Conservation (phyloP, 176 grass and related monocot genomes). For the Elymus sibiricus region DNA sequence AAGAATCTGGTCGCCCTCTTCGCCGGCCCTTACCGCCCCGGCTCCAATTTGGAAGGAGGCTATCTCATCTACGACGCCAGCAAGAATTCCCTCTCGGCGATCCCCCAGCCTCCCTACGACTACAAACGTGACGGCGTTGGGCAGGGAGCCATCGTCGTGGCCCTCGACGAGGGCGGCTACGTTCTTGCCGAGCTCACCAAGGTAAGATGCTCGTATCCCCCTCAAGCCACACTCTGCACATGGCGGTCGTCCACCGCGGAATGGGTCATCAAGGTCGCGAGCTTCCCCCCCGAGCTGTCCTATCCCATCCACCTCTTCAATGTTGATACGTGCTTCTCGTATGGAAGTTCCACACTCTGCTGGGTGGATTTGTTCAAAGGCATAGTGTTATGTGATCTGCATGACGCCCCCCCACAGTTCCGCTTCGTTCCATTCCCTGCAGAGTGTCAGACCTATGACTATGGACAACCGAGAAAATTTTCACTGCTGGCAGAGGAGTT, state of each 20-base stretch:
- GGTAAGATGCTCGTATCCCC: fast-evolving
- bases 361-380: conserved; percentile 10
- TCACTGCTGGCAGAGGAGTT: not conserved
- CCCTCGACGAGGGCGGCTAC: not conserved
- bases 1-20: too few relatives aligned
- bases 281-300: not conserved
- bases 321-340: not conserved
- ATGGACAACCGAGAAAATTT: not conserved
- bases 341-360: not conserved
- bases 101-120: not conserved
- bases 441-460: not conserved
- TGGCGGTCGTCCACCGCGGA: not conserved
- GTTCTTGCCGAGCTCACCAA: conserved; percentile 3
- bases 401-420: not conserved
- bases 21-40: too few relatives aligned
- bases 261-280: not conserved
- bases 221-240: not conserved
- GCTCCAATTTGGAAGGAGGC: too few relatives aligned
- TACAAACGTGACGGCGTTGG: not conserved
- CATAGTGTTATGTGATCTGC: not conserved
- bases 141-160: not conserved
- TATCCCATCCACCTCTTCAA: not conserved
- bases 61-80: too few relatives aligned
- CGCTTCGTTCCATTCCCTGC: not conserved
- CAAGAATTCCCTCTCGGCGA: too few relatives aligned